These are phyloP conservation scores for Rubus idaeus DNA, from an alignment of 306 rosid genomes.

Conservation along the genomic window DNA sequence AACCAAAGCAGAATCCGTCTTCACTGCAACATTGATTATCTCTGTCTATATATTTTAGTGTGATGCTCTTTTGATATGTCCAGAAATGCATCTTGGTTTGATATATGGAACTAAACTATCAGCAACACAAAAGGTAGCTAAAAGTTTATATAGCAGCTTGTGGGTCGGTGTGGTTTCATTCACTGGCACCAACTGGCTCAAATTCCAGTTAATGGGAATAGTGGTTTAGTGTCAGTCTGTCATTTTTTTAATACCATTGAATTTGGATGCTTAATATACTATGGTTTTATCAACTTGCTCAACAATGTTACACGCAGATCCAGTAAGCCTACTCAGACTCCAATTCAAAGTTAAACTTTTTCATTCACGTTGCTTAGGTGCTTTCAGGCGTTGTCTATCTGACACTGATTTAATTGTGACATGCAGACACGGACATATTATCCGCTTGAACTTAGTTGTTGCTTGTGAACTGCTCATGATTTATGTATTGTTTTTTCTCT, in stretches of 20 bases:
- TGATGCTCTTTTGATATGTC: neutral
- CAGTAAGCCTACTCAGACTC: neutral
- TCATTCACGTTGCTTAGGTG: neutral
- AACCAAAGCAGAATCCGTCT: neutral
- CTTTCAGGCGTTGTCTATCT: neutral
- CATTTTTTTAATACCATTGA: neutral
- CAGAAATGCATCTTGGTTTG: neutral
- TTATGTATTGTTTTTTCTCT: neutral
- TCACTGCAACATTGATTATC: neutral
- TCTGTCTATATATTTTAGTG: neutral
- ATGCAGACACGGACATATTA: neutral
- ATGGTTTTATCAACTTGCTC: neutral
- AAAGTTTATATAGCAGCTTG: neutral
- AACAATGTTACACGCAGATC: neutral
- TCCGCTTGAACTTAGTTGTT: neutral
- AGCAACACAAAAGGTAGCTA: neutral
- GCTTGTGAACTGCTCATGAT: neutral
- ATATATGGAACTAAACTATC: neutral
- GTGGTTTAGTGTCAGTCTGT: neutral
- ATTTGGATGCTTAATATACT: neutral
- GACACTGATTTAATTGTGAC: slow-evolving; percentile 2
- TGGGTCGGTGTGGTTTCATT: neutral
- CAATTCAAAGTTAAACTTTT: neutral
- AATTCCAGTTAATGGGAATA: neutral
- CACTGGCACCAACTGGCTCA: neutral